phyloP scores from a whole-genome alignment of 139 green algal genomes.

The Chlorella sorokiniana region DNA sequence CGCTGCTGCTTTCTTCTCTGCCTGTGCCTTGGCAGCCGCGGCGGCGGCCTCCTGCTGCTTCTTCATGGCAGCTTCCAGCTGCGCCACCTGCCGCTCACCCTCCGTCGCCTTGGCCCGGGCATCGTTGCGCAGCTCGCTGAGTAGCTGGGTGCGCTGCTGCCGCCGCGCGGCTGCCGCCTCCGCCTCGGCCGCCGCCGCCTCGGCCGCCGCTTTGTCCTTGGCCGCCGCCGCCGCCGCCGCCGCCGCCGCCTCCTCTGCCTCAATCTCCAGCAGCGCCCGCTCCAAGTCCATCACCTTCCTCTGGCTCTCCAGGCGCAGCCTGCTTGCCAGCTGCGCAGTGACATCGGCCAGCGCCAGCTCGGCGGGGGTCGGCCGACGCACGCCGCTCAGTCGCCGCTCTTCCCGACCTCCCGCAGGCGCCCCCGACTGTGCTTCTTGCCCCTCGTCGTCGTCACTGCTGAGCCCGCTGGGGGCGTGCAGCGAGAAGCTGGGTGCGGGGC shows the following conservation, averaged over 20 bases:
- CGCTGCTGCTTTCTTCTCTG: neutral
- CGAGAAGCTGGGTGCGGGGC: slow-evolving; percentile 21
- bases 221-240: slow-evolving; percentile 3
- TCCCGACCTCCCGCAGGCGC: neutral
- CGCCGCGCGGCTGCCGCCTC: neutral
- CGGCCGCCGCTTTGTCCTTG: neutral
- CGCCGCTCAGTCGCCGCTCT: neutral
- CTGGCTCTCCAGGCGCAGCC: slow-evolving; percentile 18
- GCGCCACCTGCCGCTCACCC: neutral
- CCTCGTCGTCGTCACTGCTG: slow-evolving; percentile 33
- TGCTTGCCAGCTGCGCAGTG: slow-evolving; percentile 18
- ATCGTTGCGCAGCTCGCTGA: slow-evolving; percentile 22
- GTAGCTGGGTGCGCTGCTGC: slow-evolving; percentile 15
- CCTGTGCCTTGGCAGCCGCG: neutral
- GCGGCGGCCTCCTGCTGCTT: slow-evolving; percentile 21
- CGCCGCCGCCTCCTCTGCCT: slow-evolving; percentile 25
- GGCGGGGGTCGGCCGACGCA: slow-evolving; percentile 26
- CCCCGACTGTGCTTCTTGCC: neutral
- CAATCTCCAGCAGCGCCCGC: slow-evolving; percentile 25
- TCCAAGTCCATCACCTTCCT: slow-evolving; percentile 20
- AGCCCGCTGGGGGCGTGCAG: slow-evolving; percentile 35
- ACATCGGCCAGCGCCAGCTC: slow-evolving; percentile 53
- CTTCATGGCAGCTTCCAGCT: slow-evolving; percentile 10
- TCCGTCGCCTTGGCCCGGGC: slow-evolving; percentile 6
- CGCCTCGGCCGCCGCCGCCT: slow-evolving; percentile 4